phyloP scores from a whole-genome alignment of 192 early-diverging fungal genomes.

The Coemansia erecta region DNA sequence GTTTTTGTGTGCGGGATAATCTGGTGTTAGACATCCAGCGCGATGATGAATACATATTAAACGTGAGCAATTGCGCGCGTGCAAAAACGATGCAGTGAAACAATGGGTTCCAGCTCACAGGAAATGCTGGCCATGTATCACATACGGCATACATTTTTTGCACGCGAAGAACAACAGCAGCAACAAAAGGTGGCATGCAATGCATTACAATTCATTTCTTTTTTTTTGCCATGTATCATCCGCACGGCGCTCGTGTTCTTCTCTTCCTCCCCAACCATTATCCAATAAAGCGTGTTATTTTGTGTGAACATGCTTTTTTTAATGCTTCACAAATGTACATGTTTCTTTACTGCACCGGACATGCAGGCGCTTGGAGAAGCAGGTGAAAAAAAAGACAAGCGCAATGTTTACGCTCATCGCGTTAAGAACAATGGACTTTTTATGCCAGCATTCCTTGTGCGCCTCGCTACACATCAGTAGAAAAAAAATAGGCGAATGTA shows the following conservation, averaged over 20 bases:
- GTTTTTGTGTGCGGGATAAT: too few relatives aligned
- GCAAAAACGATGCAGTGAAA: neutral
- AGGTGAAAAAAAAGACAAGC: neutral
- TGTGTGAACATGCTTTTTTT: too few relatives aligned
- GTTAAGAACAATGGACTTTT: conserved; percentile 5
- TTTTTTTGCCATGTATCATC: conserved; percentile 1
- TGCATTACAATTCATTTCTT: neutral
- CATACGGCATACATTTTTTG: neutral
- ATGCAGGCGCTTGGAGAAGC: neutral
- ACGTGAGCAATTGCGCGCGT: too few relatives aligned
- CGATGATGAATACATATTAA: too few relatives aligned
- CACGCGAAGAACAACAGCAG: neutral
- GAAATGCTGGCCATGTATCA: neutral
- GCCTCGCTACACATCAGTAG: neutral
- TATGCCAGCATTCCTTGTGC: neutral
- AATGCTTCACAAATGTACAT: neutral
- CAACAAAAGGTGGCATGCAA: neutral
- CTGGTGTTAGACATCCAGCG: too few relatives aligned
- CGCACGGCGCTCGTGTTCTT: neutral
- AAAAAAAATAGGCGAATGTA: conserved; percentile 3
- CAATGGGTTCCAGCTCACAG: neutral
- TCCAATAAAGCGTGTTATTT: conserved; percentile 3
- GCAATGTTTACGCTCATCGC: neutral
- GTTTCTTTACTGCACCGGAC: neutral
- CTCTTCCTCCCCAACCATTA: neutral